These are phyloP conservation scores for Penstemon barbatus DNA, from an alignment of 257 asterid species.

Conservation along the genomic window DNA sequence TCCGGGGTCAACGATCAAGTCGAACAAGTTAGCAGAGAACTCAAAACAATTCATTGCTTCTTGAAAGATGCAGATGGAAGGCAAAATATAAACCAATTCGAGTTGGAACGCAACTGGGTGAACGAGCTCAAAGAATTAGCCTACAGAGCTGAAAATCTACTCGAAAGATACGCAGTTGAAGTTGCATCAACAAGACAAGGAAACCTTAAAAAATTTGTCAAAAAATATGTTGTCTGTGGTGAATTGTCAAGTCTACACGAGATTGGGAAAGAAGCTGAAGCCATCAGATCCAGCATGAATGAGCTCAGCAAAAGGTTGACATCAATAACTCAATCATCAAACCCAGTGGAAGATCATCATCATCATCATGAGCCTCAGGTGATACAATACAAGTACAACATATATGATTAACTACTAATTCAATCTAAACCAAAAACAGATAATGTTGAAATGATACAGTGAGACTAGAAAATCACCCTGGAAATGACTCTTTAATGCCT, in stretches of 20 bases:
- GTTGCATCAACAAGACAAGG: not conserved
- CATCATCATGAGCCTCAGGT: not conserved
- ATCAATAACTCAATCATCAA: not conserved
- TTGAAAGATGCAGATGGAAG: constrained; percentile 6
- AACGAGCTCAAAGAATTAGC: constrained; percentile 1
- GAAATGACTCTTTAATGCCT: too few species aligned
- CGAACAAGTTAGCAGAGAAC: not conserved
- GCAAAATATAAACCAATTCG: not conserved
- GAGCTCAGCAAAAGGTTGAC: not conserved
- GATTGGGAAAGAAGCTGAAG: not conserved
- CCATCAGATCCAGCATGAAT: not conserved
- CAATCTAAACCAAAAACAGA: too few species aligned
- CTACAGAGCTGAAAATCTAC: not conserved
- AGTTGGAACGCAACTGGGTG: not conserved
- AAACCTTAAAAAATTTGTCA: not conserved
- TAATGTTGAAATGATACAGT: too few species aligned
- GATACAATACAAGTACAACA: too few species aligned
- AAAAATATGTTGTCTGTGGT: not conserved
- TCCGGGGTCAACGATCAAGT: not conserved
- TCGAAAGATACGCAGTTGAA: constrained; percentile 1
- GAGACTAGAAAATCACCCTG: too few species aligned
- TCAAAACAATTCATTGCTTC: constrained; percentile 2
- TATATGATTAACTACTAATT: too few species aligned
- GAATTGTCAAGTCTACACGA: not conserved
- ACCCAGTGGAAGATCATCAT: not conserved